These are phyloP conservation scores for Exsudoporus floridanus DNA, from an alignment of 1,284 basidiomycete genomes.

Conservation along the genomic window DNA sequence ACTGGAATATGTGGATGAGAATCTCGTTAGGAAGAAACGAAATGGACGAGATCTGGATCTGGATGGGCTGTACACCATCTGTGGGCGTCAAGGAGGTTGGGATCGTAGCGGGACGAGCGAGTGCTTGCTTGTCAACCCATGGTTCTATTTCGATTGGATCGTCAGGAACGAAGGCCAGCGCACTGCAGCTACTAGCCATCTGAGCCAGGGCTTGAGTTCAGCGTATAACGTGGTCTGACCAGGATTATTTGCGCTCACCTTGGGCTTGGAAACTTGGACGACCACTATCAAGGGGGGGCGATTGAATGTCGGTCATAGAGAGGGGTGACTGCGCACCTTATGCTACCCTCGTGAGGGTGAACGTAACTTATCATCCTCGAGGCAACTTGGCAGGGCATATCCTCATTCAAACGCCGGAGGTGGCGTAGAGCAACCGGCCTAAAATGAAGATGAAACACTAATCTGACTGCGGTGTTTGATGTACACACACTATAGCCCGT, in stretches of 20 bases:
- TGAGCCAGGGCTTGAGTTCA: background rate
- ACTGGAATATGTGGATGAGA: slow-evolving; percentile 17
- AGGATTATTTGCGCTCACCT: slow-evolving; percentile 7
- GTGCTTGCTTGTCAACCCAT: background rate
- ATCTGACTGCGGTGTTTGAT: background rate
- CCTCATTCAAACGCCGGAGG: background rate
- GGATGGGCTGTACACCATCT: background rate
- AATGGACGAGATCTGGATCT: slow-evolving; percentile 16
- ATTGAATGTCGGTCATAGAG: background rate
- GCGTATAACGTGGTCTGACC: background rate
- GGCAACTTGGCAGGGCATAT: background rate
- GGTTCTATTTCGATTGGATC: background rate
- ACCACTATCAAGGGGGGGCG: background rate
- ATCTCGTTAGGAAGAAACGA: slow-evolving; percentile 20
- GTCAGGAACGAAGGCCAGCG: background rate
- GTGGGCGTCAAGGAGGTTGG: background rate
- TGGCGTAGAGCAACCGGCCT: background rate
- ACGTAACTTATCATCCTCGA: slow-evolving; percentile 9
- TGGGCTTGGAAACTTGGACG: background rate
- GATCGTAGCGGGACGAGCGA: background rate
- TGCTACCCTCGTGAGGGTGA: background rate
- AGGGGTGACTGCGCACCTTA: background rate
- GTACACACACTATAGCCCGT: too few relatives aligned
- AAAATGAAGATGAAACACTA: background rate
- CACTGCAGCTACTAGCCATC: background rate